Base-by-base conservation (phyloP, 2,329 filamentous ascomycete genomes). In the Paraphoma sp. region DNA sequence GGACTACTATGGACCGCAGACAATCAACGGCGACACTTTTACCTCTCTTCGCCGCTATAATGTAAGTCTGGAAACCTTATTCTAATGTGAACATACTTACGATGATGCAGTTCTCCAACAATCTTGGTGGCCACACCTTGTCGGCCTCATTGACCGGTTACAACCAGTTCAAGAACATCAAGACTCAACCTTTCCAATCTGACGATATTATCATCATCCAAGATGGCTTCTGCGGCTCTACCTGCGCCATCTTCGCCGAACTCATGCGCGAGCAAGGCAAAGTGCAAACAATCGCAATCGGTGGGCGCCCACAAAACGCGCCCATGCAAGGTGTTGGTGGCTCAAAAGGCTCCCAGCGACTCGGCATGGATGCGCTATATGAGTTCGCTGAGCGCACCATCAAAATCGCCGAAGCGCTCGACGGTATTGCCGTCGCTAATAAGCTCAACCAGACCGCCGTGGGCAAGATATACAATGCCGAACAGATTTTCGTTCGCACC, bases 211-310 rank as follows among this genome's bases (percentile, higher is more conserved):
- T 45, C 29, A 70, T 17, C 29, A 50, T 77, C 2, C 63, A 69
- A 55, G 77, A 79, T 45, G 76, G 76, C 40, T 68, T 71, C 58
- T 79, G 77, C 54, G 71, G 72, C 4, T 70, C 63, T 5, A 78
- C 76, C 17, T 79, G 77, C 65, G 73, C 76, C 18, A 73, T 79
- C 54, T 79, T 79, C 67, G 57, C 65, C 38, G 76, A 79, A 53
- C 58, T 79, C 18, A 77, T 79, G 74, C 69, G 70, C 23, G 71
- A 74, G 43, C 75, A 78, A 65, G 77, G 65, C 2, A 69, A 73
- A 16, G 70, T 78, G n/a, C 70, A 73, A 31, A 69, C 68, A 9
- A 45, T 51, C 16, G 48, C 41, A n/a, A 33, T 59, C 23, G 56
- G 56, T 23, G 52, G 77, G 6, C 71, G 73, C 1, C 74, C 76